Evolutionary conservation across 2,329 filamentous ascomycete species (phyloP).

Genomic region (Ophiosphaerella narmari): DNA sequence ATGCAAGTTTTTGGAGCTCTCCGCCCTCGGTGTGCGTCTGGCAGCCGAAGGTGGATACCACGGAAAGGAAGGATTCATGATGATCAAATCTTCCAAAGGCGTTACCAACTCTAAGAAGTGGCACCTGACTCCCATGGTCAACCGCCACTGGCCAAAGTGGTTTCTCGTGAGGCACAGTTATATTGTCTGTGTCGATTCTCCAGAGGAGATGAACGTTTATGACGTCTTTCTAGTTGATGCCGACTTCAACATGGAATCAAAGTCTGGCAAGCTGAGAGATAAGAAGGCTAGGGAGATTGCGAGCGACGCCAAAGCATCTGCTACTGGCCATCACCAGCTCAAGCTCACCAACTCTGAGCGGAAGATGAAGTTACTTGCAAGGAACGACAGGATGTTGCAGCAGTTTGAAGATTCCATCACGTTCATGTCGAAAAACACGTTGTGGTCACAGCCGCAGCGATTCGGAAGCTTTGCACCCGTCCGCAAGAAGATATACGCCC

Average conservation of each 20-base stretch:
- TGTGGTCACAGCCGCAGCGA: constrained; percentile 81
- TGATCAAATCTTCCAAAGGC: constrained; percentile 89
- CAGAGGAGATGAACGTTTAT: constrained; percentile 98
- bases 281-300: constrained; percentile 65
- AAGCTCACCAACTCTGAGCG: constrained; percentile 90
- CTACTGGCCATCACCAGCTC: constrained; percentile 78
- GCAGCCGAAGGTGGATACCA: constrained; percentile 97
- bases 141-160: constrained; percentile 90
- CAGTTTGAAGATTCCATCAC: constrained; percentile 94
- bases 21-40: constrained; percentile 87
- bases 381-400: constrained; percentile 83
- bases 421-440: constrained; percentile 80
- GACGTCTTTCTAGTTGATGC: constrained; percentile 97
- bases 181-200: constrained; percentile 96
- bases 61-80: constrained; percentile 92
- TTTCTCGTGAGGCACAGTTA: constrained; percentile 98
- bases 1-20: constrained; percentile 94
- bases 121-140: constrained; percentile 77
- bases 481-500: constrained; percentile 81
- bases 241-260: constrained; percentile 80
- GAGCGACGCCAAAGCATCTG: constrained; percentile 66
- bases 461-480: constrained; percentile 95
- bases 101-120: constrained; percentile 82
- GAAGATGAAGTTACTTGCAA: constrained; percentile 86
- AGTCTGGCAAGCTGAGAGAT: constrained; percentile 58